Base-by-base conservation (phyloP, 1,284 basidiomycete genomes). In the Heterobasidion occidentale region DNA sequence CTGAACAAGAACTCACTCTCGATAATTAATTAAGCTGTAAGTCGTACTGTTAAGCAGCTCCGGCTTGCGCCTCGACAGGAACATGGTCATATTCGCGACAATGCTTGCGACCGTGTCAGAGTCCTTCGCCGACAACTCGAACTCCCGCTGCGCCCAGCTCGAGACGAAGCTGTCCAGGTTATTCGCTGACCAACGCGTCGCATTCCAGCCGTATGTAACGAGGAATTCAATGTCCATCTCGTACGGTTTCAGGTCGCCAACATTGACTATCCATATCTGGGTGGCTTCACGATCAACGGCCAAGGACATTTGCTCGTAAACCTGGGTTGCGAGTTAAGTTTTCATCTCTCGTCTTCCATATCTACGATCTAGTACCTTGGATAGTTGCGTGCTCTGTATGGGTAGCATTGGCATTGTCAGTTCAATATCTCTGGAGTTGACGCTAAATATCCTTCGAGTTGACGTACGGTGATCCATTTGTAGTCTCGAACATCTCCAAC, bases 221-320 rank as follows among this genome's bases (percentile, higher is more conserved):
- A 86, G 88, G 66, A 85, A 88, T 60, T 89, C 85, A 20, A 76
- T 82, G 48, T 84, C 79, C 63, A 83, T 77, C 61, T 90, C 88
- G 62, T 84, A 84, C 0, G 85, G 84, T 65, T 90, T 90, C 44
- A 90, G 68, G 62, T 90, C 87, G 19, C 86, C 86, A 38, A 85
- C 82, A 62, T 84, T 84, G 47, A 84, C 65, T 42, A 84, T 74
- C 83, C 83, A 85, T 38, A 84, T 68, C 17, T 73, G 74, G 6
- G 71, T 77, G 1, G 83, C 81, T n/a, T 81, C 70, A 19, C 79
- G 76, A 33, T 79, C 78, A 12, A 83, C 73, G 2, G 82, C 81
- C 34, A 82, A 70, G 2, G 80, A 83, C 72, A 85, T 74, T 69
- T 85, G 81, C 58, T 86, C 81, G 61, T 76, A 79, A 4, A 79